phyloP scores from a whole-genome alignment of 2,329 filamentous ascomycete genomes.

The Teratosphaeria epicoccoides region DNA sequence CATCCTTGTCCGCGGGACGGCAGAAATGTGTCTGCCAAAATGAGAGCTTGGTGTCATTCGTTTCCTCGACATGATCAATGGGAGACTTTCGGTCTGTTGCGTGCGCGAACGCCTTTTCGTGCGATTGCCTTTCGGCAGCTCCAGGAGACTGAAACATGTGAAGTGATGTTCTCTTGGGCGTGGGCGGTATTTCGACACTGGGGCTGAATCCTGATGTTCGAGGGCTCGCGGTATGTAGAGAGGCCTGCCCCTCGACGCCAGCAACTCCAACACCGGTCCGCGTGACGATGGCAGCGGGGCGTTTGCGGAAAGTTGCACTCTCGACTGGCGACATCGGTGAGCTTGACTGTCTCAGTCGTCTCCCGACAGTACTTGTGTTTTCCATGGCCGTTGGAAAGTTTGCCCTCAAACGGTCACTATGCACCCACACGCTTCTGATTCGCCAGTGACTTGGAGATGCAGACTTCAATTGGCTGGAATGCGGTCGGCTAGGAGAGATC shows the following conservation, averaged over 20 bases:
- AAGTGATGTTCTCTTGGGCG: background rate
- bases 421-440: background rate
- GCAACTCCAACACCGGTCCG: background rate
- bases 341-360: background rate
- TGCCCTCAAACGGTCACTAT: background rate
- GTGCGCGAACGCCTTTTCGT: background rate
- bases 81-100: background rate
- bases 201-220: background rate
- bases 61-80: background rate
- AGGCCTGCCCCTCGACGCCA: background rate
- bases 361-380: background rate
- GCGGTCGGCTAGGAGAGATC: background rate
- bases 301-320: background rate
- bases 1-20: slow-evolving; percentile 5
- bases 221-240: background rate
- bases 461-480: background rate
- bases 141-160: background rate
- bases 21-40: slow-evolving; percentile 20
- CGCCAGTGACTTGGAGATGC: background rate
- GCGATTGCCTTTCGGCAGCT: background rate
- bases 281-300: background rate
- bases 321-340: background rate
- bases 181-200: background rate
- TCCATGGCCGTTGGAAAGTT: background rate
- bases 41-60: background rate